Percentiles rank a stretch among this genome's conserved stretches.
Evolutionary conservation across 176 grass and related monocot species (phyloP).

Genomic region (Cenchrus fungigraminus): DNA sequence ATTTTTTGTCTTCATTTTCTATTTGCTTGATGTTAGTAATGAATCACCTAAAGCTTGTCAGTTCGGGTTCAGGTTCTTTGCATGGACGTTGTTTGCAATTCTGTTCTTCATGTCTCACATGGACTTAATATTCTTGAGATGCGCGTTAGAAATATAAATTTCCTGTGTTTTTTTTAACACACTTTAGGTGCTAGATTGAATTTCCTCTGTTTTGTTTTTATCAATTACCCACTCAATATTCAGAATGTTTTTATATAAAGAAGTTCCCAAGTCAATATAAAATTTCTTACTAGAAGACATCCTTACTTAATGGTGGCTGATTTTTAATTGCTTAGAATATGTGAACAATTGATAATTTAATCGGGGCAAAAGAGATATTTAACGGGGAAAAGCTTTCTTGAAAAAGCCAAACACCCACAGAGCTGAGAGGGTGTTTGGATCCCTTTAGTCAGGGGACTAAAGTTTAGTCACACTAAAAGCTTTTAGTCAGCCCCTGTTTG

Average conservation of each 20-base stretch:
- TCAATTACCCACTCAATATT: not conserved
- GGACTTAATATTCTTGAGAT: conserved; percentile 5
- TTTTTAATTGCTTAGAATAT: not conserved
- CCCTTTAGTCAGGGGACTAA: no score
- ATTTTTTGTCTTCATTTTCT: not conserved
- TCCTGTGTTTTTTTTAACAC: not conserved
- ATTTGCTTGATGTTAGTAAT: conserved; percentile 4
- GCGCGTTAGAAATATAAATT: not conserved
- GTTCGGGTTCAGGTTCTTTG: conserved; percentile 25
- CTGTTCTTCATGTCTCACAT: conserved; percentile 2
- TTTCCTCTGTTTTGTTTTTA: not conserved
- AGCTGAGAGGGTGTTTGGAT: not conserved
- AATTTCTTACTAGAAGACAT: not conserved
- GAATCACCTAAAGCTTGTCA: conserved; percentile 22
- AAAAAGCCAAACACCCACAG: not conserved
- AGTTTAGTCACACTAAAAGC: no score
- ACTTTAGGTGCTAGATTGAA: not conserved
- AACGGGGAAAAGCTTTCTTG: not conserved
- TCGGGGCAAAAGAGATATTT: not conserved
- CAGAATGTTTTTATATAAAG: not conserved
- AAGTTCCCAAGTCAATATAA: not conserved
- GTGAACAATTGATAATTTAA: not conserved
- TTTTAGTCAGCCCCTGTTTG: no score
- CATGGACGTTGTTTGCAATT: conserved; percentile 29
- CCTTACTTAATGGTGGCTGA: not conserved